Conservation (phyloP, 192 early-diverging fungal genomes). For the Coemansia sp. region DNA sequence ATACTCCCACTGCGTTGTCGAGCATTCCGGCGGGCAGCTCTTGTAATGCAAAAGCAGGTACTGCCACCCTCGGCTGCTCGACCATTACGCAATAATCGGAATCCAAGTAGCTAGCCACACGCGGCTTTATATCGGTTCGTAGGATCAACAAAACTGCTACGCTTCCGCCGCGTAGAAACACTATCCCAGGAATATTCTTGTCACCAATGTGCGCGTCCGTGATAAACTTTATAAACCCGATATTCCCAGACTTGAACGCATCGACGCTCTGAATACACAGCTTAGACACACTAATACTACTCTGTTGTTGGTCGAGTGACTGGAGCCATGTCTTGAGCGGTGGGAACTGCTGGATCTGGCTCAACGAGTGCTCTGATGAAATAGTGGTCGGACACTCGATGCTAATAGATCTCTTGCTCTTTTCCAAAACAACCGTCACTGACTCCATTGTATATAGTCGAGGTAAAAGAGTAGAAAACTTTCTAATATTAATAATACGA, state of each 20-base stretch:
- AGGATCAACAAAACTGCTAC: slow-evolving; percentile 74
- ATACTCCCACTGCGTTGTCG: slow-evolving; percentile 62
- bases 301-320: slow-evolving; percentile 12
- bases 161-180: slow-evolving; percentile 81
- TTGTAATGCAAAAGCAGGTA: slow-evolving; percentile 60
- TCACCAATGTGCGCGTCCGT: slow-evolving; percentile 57
- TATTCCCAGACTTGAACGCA: slow-evolving; percentile 60
- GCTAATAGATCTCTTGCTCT: neutral
- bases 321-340: slow-evolving; percentile 38
- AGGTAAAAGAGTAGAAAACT: neutral
- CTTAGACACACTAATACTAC: slow-evolving; percentile 20
- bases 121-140: slow-evolving; percentile 3
- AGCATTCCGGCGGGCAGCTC: slow-evolving; percentile 91
- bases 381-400: slow-evolving; percentile 20
- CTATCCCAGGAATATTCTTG: slow-evolving; percentile 66
- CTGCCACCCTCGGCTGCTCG: slow-evolving; percentile 73
- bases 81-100: slow-evolving; percentile 65
- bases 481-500: neutral
- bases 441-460: neutral
- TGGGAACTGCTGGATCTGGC: slow-evolving; percentile 30
- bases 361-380: neutral
- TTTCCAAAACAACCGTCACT: slow-evolving; percentile 3
- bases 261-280: slow-evolving; percentile 77
- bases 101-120: slow-evolving; percentile 26
- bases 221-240: slow-evolving; percentile 79